Evolutionary conservation across 768 basidiomycete genomes (phyloP).

Genomic region (Amanita brunnescens): DNA sequence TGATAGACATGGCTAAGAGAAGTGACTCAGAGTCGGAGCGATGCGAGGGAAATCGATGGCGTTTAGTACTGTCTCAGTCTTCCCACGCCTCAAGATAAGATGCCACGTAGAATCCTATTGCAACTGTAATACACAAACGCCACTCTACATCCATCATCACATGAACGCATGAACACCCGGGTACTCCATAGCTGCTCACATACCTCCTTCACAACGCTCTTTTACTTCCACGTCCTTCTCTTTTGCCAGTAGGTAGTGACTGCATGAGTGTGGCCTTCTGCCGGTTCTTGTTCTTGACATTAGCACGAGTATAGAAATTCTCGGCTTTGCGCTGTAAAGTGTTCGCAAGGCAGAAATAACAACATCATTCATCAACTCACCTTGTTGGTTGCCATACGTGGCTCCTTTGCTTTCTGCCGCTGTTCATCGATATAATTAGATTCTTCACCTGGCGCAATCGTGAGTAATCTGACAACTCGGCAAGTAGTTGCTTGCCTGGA

Average conservation of each 20-base stretch:
- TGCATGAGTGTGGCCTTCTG: conserved; percentile 53
- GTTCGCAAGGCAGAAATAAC: background rate
- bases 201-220: conserved; percentile 13
- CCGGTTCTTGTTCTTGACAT: conserved; percentile 85
- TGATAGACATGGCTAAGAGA: conserved; percentile 73
- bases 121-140: background rate
- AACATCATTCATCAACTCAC: conserved; percentile 24
- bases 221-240: conserved; percentile 30
- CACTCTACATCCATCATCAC: background rate
- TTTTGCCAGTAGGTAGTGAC: conserved; percentile 45
- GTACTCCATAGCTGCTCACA: background rate
- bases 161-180: background rate
- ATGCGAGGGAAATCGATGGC: conserved; percentile 26
- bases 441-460: conserved; percentile 14
- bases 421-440: conserved; percentile 26
- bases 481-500: conserved; percentile 11
- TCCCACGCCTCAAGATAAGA: conserved; percentile 25
- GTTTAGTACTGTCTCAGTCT: conserved; percentile 26
- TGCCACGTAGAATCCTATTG: background rate
- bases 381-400: conserved; percentile 93
- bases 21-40: too few species aligned
- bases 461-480: background rate
- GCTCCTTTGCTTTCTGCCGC: conserved; percentile 39
- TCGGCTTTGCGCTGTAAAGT: conserved; percentile 63
- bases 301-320: conserved; percentile 82